Conservation (phyloP, 306 rosid species). For the Albizia julibrissin region DNA sequence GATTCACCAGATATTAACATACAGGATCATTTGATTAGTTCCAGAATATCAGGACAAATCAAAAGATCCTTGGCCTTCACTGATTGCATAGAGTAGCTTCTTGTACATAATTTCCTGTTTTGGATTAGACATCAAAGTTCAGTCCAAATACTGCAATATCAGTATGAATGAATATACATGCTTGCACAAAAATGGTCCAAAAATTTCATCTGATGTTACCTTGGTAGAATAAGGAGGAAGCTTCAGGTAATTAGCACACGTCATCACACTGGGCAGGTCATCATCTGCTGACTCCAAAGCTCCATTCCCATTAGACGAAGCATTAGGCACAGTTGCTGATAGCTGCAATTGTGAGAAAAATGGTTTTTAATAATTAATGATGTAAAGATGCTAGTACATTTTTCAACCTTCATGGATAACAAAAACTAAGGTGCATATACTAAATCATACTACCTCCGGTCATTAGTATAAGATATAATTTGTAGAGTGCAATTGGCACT, state of each 20-base stretch:
- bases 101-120: slow-evolving; percentile 91
- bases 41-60: slow-evolving; percentile 88
- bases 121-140: slow-evolving; percentile 10
- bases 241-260: slow-evolving; percentile 97
- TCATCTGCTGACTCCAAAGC: slow-evolving; percentile 86
- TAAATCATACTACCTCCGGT: background rate
- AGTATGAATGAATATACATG: background rate
- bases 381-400: background rate
- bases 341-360: slow-evolving; percentile 58
- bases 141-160: slow-evolving; percentile 11
- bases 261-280: slow-evolving; percentile 99
- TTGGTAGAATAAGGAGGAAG: slow-evolving; percentile 99
- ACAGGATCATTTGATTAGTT: slow-evolving; percentile 51
- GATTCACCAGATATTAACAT: slow-evolving; percentile 64
- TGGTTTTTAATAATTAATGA: background rate
- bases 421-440: background rate
- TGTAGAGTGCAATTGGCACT: no score
- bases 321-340: slow-evolving; percentile 61
- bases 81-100: slow-evolving; percentile 96
- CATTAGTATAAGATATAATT: no score
- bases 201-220: slow-evolving; percentile 41
- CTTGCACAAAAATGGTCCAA: background rate
- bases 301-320: slow-evolving; percentile 75
- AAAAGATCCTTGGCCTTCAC: slow-evolving; percentile 98
- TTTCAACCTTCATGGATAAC: background rate